phyloP scores from a whole-genome alignment of 2,329 filamentous ascomycete species.

The Aureobasidium sp. region DNA sequence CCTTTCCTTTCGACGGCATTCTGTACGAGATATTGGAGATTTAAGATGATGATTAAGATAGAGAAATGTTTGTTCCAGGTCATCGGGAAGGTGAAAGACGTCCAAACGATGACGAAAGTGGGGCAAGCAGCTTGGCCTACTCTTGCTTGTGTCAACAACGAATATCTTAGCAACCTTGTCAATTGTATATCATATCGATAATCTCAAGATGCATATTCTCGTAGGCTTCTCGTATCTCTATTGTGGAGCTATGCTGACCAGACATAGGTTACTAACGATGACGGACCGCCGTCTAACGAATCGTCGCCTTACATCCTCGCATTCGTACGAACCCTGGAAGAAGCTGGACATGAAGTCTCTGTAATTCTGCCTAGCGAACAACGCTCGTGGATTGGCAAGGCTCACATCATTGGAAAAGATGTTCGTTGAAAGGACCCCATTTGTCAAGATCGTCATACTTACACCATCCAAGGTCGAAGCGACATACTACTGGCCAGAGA shows the following conservation, averaged over 20 bases:
- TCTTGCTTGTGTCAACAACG: constrained; percentile 7
- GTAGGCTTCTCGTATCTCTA: constrained; percentile 21
- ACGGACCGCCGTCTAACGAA: constrained; percentile 55
- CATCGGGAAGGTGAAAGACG: background rate
- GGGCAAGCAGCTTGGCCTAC: background rate
- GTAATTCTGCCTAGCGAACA: constrained; percentile 93
- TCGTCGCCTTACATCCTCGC: constrained; percentile 57
- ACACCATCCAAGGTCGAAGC: constrained; percentile 39
- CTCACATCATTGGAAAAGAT: constrained; percentile 87
- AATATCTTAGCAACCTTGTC: background rate
- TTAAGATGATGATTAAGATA: too few relatives aligned
- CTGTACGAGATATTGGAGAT: background rate
- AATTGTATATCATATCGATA: background rate
- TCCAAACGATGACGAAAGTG: constrained; percentile 6
- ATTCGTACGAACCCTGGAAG: constrained; percentile 50
- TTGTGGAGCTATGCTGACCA: background rate
- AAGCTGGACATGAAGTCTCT: constrained; percentile 85
- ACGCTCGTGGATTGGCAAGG: constrained; percentile 98
- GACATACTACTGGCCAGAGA: constrained; percentile 43
- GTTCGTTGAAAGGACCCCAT: constrained; percentile 55
- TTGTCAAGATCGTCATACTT: background rate
- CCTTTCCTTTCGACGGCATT: background rate
- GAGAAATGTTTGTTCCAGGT: background rate
- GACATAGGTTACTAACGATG: constrained; percentile 55
- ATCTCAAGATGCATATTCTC: constrained; percentile 26